Conservation (phyloP, 257 asterid species). For the Petunia secreta region DNA sequence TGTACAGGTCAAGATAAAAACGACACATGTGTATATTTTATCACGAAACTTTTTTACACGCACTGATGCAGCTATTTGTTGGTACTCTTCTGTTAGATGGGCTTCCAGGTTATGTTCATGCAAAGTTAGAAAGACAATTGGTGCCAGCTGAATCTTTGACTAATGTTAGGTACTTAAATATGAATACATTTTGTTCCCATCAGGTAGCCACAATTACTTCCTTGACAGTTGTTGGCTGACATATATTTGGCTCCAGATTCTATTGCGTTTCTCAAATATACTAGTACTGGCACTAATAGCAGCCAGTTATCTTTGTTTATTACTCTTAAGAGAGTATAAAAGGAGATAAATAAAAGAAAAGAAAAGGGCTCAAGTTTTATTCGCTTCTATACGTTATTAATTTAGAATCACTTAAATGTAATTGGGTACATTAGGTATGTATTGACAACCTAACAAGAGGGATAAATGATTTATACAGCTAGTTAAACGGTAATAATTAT, state of each 20-base stretch:
- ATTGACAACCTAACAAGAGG: background rate
- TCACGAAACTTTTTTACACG: background rate
- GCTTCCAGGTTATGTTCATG: background rate
- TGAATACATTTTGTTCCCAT: background rate
- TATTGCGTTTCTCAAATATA: background rate
- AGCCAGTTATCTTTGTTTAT: background rate
- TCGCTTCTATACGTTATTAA: too few species aligned
- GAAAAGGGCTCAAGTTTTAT: too few species aligned
- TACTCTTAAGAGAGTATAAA: background rate
- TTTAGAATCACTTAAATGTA: too few species aligned
- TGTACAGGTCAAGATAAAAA: background rate
- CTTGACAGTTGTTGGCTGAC: background rate
- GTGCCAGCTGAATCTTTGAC: constrained; percentile 16
- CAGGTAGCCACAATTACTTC: background rate
- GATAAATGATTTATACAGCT: background rate
- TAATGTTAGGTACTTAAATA: constrained; percentile 12
- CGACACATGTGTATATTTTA: background rate
- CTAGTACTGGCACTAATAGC: background rate
- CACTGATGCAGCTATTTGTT: too few species aligned
- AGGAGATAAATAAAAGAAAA: background rate
- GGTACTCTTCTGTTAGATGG: background rate
- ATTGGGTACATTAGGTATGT: too few species aligned
- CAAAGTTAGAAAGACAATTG: background rate
- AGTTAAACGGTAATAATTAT: background rate
- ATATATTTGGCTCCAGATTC: background rate